Evolutionary conservation across 257 asterid genomes (phyloP), one percentile per base, ranked within the genome.

Genomic region (Ajuga chamaepitys): DNA sequence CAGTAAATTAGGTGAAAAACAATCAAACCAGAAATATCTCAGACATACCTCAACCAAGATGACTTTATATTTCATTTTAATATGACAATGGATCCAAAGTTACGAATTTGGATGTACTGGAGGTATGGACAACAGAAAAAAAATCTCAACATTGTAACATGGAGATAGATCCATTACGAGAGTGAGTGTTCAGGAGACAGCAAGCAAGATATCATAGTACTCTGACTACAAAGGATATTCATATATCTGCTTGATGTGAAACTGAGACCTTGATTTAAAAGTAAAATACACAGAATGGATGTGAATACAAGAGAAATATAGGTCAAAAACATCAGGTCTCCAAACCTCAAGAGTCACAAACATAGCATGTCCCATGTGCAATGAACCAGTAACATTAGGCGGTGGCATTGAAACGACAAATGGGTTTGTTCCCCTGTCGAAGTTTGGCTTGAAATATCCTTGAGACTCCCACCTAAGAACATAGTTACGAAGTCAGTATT

Each of bases 341-440:
- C 56, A 73, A n/a, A 93, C 99, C 99, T 93, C 99, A 67, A 93
- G 97, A 70, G 99, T 87, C 75, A 93, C 97, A 75, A 93, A 93
- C 99, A 93, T 93, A 18, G 99, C 97, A 76, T 93, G 99, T 42
- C 99, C 99, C 99, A 93, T 93, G 81, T 93, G 99, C 86, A 93
- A 77, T 4, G 99, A 93, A 61, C 99, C 99, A 17, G 99, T 93
- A 64, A 93, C 95, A 79, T 93, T 93, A 52, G 99, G 99, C 0
- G 99, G 99, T 50, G 99, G 99, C 99, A 93, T 93, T 44, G 99
- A 66, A 68, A 93, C 58, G 50, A 89, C 95, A 73, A 93, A 93
- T 34, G 99, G 88, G 52, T 87, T 90, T 25, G 70, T 71, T 65
- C 92, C 95, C 68, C 77, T 75, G 60, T 86, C 89, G 32, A 78